Conservation (phyloP, 352 stramenopile species). For the Aphanomyces stellatus region DNA sequence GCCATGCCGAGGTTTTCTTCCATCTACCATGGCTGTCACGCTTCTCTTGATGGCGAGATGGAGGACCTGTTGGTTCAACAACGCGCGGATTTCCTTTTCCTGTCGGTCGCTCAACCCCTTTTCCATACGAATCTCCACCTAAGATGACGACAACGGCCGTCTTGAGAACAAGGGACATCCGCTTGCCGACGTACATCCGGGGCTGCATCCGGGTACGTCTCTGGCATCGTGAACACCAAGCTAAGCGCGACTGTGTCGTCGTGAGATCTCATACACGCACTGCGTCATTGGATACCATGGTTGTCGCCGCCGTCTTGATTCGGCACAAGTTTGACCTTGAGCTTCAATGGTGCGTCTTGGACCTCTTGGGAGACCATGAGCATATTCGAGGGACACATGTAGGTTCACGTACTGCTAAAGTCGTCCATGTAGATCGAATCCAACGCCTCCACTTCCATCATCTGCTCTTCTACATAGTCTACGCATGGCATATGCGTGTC, state of each 20-base stretch:
- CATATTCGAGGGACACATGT: not conserved
- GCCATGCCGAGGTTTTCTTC: slow-evolving; percentile 79
- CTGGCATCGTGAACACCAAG: slow-evolving; percentile 64
- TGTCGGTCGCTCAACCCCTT: slow-evolving; percentile 73
- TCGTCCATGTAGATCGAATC: slow-evolving; percentile 88
- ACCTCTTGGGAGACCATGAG: slow-evolving; percentile 37
- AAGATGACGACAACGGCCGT: not conserved
- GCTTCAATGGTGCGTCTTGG: slow-evolving; percentile 58
- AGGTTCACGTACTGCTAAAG: slow-evolving; percentile 56
- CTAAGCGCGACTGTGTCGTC: slow-evolving; percentile 43
- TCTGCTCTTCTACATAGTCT: slow-evolving; percentile 85
- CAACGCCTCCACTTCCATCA: slow-evolving; percentile 84
- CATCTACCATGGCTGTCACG: slow-evolving; percentile 26
- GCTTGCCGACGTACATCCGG: slow-evolving; percentile 32
- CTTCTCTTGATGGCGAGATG: too few relatives aligned
- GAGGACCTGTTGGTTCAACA: slow-evolving; percentile 45
- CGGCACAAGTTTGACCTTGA: slow-evolving; percentile 70
- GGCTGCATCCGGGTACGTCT: slow-evolving; percentile 70
- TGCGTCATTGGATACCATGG: slow-evolving; percentile 34
- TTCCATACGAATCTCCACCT: slow-evolving; percentile 69
- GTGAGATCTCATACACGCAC: not conserved
- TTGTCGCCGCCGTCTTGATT: slow-evolving; percentile 81
- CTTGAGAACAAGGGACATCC: not conserved
- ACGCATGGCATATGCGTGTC: not conserved
- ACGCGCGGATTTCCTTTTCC: slow-evolving; percentile 60